phyloP scores from a whole-genome alignment of 257 asterid species.

The Solanum lignicaule region DNA sequence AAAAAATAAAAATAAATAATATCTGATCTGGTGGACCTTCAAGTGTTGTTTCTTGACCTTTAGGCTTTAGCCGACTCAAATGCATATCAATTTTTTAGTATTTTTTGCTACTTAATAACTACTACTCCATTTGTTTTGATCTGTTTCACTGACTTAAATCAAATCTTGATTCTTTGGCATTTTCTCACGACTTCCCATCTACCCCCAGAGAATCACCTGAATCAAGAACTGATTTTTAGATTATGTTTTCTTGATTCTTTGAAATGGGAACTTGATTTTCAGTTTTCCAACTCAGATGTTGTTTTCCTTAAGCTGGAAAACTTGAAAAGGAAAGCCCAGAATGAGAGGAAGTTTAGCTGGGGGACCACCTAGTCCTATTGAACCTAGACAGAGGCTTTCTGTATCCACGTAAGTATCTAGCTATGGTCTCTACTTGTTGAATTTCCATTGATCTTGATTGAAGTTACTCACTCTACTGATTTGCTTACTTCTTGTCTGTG shows the following conservation, averaged over 20 bases:
- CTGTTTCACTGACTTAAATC: background rate
- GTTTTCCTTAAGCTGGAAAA: background rate
- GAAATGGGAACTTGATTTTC: background rate
- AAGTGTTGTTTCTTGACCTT: background rate
- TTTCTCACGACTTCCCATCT: background rate
- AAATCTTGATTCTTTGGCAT: background rate
- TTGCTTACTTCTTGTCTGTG: background rate
- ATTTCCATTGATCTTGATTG: background rate
- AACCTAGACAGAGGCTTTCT: constrained; percentile 53
- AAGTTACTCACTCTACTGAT: background rate
- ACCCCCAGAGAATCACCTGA: background rate
- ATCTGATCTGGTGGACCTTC: background rate
- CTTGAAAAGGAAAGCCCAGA: background rate
- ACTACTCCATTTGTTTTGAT: background rate
- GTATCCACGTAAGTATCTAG: constrained; percentile 26
- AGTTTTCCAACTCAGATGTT: constrained; percentile 6
- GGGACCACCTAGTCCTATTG: constrained; percentile 39
- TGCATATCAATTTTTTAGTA: background rate
- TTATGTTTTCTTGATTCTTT: background rate
- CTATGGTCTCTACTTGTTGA: background rate
- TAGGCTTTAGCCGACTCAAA: background rate
- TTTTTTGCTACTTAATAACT: background rate
- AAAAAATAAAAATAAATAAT: background rate
- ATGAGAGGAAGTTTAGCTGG: constrained; percentile 42
- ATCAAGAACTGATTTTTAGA: background rate